Evolutionary conservation across 1,284 basidiomycete species (phyloP), one percentile per base, ranked within the genome.

Genomic region (Stereum hirsutum): DNA sequence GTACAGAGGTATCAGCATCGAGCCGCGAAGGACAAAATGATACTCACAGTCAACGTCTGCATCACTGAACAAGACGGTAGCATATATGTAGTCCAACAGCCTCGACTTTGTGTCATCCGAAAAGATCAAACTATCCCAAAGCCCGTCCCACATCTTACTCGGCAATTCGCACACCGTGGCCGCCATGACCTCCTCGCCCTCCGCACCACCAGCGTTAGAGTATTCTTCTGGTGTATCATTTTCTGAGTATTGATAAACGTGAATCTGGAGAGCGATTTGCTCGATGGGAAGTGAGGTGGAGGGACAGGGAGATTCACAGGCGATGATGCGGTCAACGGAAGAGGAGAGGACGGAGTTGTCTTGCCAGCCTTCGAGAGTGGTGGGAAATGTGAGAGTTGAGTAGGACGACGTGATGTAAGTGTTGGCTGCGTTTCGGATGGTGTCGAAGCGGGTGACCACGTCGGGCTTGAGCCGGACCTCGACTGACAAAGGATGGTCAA

Each of bases 81-180:
- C 89, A 63, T 94, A 83, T 50, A 98, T 96, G 62, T 97, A 98
- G 58, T 91, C 83, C 43, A 99, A 72, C 10, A 99, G 69, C 46
- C 83, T 84, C 44, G 81, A 65, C 63, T 99, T 99, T 60, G 98
- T 82, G 55, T 91, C 79, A 51, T 89, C 87, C 5, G 82, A 74
- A 59, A 96, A 99, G 55, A 98, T 85, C 49, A 99, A 61, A 39
- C 87, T 92, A 44, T 83, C 79, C 81, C 96, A 99, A 3, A 98
- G 65, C 0, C 95, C 93, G 49, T 98, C 94, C 65, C 89, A 81
- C 28, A 70, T 74, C 46, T 69, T 61, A 47, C 83, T 89, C 1
- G 94, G 95, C 26, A 98, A 72, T 48, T 93, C 87, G 49, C 82
- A 81, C 15, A 96, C 81, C 41, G 75, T 86, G 1, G 92, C 94